Percentiles rank a stretch among this genome's conserved stretches.
These are phyloP conservation scores for Pseudopithomyces chartarum DNA, from an alignment of 2,329 filamentous ascomycete species.

Conservation along the genomic window DNA sequence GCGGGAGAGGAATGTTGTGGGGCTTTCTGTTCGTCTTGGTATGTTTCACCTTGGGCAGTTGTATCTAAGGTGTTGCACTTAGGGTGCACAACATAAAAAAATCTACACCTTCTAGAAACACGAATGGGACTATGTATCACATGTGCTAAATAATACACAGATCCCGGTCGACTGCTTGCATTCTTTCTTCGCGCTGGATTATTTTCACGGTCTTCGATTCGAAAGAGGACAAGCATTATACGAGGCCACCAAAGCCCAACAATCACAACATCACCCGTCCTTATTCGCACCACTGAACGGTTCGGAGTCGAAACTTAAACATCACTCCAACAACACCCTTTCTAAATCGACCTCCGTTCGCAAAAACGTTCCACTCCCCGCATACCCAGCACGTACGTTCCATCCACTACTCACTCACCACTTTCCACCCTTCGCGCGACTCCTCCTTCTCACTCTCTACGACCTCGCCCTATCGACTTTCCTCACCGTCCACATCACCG, in stretches of 20 bases:
- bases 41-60: neutral
- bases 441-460: slow-evolving; percentile 9
- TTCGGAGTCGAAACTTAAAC: neutral
- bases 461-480: slow-evolving; percentile 10
- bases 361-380: neutral
- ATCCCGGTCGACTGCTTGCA: slow-evolving; percentile 6
- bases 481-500: slow-evolving; percentile 11
- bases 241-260: neutral
- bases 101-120: too few species aligned
- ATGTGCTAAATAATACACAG: neutral
- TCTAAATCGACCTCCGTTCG: neutral
- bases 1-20: slow-evolving; percentile 18
- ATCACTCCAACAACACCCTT: neutral
- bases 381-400: neutral
- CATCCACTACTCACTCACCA: neutral
- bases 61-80: neutral
- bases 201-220: slow-evolving; percentile 12
- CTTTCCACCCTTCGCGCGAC: slow-evolving; percentile 2
- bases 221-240: neutral
- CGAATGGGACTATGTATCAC: too few species aligned
- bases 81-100: too few species aligned
- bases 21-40: slow-evolving; percentile 11
- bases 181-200: slow-evolving; percentile 18
- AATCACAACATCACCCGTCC: neutral
- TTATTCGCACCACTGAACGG: neutral